Conservation (phyloP, 2,329 filamentous ascomycete species). For the Aspergillus sp. region DNA sequence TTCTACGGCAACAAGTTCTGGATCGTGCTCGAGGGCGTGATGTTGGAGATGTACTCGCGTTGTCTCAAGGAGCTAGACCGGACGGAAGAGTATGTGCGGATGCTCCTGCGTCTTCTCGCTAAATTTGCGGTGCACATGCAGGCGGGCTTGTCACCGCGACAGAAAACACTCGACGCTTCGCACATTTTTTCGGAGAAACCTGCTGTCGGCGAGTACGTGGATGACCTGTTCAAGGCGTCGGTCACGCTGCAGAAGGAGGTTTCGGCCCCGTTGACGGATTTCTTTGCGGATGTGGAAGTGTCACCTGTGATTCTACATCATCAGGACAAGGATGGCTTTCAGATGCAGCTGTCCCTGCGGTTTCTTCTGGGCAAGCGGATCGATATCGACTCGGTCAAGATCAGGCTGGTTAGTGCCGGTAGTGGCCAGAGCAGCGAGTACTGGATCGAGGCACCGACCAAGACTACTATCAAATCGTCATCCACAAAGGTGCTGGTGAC, state of each 20-base stretch:
- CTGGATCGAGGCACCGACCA: constrained; percentile 55
- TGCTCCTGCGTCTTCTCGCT: constrained; percentile 65
- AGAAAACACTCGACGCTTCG: constrained; percentile 31
- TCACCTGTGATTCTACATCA: constrained; percentile 69
- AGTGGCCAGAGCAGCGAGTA: constrained; percentile 61
- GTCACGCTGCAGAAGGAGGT: constrained; percentile 59
- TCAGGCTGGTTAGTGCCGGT: constrained; percentile 59
- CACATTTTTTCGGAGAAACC: constrained; percentile 29
- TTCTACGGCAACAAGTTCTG: constrained; percentile 78
- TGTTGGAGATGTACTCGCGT: constrained; percentile 80
- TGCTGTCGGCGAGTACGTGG: constrained; percentile 34
- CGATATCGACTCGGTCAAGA: constrained; percentile 61
- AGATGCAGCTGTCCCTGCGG: constrained; percentile 64
- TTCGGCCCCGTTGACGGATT: constrained; percentile 66
- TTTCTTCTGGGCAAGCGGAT: constrained; percentile 73
- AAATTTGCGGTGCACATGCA: constrained; percentile 36
- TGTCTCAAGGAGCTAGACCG: constrained; percentile 76
- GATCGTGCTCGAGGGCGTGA: constrained; percentile 74
- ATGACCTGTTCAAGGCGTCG: constrained; percentile 49
- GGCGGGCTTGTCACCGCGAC: constrained; percentile 28
- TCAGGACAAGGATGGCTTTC: constrained; percentile 71
- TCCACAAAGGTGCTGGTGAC: constrained; percentile 52
- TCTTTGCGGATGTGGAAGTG: constrained; percentile 70
- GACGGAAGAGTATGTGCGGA: constrained; percentile 75
- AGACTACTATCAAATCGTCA: constrained; percentile 55